Evolutionary conservation across 495 filamentous ascomycete genomes (phyloP), one percentile per base, ranked within the genome.

Genomic region (Polyplosphaeria fusca): DNA sequence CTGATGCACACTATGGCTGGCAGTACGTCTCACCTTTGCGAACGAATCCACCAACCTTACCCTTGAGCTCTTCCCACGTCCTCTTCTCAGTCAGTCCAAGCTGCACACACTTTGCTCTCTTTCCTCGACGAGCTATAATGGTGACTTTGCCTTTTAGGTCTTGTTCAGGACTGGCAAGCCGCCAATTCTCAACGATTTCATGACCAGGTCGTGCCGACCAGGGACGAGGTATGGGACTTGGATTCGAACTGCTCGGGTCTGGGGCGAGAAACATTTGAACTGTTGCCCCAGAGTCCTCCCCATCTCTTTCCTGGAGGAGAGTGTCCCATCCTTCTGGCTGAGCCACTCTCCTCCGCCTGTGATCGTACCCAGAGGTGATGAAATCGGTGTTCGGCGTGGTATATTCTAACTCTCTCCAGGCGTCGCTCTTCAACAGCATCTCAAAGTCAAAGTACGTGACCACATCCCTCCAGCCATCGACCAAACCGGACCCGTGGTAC

Each of bases 361-460:
- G 55, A 42, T 60, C 61, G 42, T 52, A 52, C 13, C 48, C 45
- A 19, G 51, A 60, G 2, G 55, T 26, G 20, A 64, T 39, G 42
- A 64, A 64, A n/a, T 55, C 62, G 2, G 57, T 61, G n/a, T 47
- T 52, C 1, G 52, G 46, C 12, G 52, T 52, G 19, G 45, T 30
- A 27, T 57, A 61, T 3, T 52, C 39, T 12, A 60, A 37, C 25
- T 52, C 57, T 27, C 51, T 56, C 62, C 62, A 65, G 12, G 49
- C 62, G 25, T 65, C 62, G 37, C 62, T 53, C 47, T 48, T 44
- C n/a, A 65, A 32, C 26, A 65, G 32, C 0, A 4, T 22, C 22
- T 58, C 62, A n/a, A 65, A 44, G 27, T 61, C 62, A 18, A 49
- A 53, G 24, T 60, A 60, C 5, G 62, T 65, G 13, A 52, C 61